Base-by-base conservation (phyloP, 495 filamentous ascomycete species). In the Trichoderma reesei region DNA sequence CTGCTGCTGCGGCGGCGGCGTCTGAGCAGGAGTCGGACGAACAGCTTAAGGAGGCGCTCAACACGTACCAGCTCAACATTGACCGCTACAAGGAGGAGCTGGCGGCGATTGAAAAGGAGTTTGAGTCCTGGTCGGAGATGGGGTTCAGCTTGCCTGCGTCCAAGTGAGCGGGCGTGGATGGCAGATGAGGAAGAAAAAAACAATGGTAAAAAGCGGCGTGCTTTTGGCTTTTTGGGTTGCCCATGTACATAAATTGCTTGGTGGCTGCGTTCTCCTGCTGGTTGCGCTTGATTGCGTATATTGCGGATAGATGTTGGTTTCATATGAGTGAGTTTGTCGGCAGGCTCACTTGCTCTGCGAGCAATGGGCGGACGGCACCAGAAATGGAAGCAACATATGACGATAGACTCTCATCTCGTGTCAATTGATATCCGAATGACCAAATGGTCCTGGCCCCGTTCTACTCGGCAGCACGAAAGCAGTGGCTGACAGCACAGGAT, bases 41-140 rank as follows among this genome's bases (percentile, higher is more conserved):
- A 7, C 7, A 9, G 31, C 20, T 26, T 16, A 16, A 31, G 11
- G 51, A 56, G 3, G 44, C 44, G 44, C 44, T 48, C 44, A 18
- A 48, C 20, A 56, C 16, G 51, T 33, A 56, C 31, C 51, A 56
- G 5, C 16, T 33, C 20, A 56, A 56, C 51, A 56, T 56, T 56
- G 51, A 56, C 51, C 51, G 51, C 8, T 56, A 11, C 26, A 56
- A 56, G 51, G 51, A 56, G 51, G 51, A 56, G 51, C 51, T 56
- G 7, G 20, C 26, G 16, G 51, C 51, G 26, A 56, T 56, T 56
- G 51, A 56, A 56, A 56, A 56, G 51, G 51, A 56, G 20, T 56
- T 56, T 33, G 51, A 56, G 51, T 56, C 51, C 5, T 56, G 51
- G 51, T 26, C 31, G 31, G 51, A 56, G 16, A 56, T 56, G 51